These are phyloP conservation scores for Carpinus fangiana DNA, from an alignment of 306 rosid genomes.

Conservation along the genomic window DNA sequence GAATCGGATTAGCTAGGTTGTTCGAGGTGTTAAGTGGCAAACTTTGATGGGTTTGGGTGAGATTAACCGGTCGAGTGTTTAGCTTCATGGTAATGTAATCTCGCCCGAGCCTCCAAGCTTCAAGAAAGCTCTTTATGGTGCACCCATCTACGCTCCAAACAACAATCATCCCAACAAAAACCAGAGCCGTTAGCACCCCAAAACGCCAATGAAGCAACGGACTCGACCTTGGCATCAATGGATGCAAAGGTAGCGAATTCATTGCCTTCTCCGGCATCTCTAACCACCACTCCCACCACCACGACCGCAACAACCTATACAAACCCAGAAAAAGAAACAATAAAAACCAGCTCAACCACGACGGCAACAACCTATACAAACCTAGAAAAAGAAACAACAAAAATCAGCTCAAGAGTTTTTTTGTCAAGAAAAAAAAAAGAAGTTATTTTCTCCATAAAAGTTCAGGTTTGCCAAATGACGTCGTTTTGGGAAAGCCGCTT, in stretches of 20 bases:
- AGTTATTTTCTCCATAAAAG: slow-evolving; percentile 11
- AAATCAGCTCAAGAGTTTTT: neutral
- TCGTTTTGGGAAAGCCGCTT: no score
- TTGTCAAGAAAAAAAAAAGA: neutral
- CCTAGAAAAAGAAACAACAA: slow-evolving; percentile 11
- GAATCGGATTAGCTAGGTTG: slow-evolving; percentile 27
- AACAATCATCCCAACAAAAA: slow-evolving; percentile 52
- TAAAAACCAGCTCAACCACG: slow-evolving; percentile 1
- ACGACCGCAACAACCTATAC: slow-evolving; percentile 25
- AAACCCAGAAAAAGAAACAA: slow-evolving; percentile 19
- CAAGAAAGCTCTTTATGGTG: slow-evolving; percentile 47
- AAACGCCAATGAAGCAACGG: slow-evolving; percentile 63
- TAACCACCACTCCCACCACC: slow-evolving; percentile 21
- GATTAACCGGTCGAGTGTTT: slow-evolving; percentile 31
- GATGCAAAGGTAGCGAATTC: slow-evolving; percentile 36
- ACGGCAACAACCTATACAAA: slow-evolving; percentile 27
- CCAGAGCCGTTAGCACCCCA: slow-evolving; percentile 53
- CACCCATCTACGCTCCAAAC: slow-evolving; percentile 73
- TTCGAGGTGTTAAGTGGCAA: slow-evolving; percentile 8
- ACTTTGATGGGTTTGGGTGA: slow-evolving; percentile 35
- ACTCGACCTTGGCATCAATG: slow-evolving; percentile 34
- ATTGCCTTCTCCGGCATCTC: slow-evolving; percentile 68
- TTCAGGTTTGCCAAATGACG: neutral
- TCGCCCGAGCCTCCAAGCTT: slow-evolving; percentile 54
- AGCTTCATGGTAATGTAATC: slow-evolving; percentile 40